Base-by-base conservation (phyloP, 169 alveolate genomes). In the Sarcocystis neurona region DNA sequence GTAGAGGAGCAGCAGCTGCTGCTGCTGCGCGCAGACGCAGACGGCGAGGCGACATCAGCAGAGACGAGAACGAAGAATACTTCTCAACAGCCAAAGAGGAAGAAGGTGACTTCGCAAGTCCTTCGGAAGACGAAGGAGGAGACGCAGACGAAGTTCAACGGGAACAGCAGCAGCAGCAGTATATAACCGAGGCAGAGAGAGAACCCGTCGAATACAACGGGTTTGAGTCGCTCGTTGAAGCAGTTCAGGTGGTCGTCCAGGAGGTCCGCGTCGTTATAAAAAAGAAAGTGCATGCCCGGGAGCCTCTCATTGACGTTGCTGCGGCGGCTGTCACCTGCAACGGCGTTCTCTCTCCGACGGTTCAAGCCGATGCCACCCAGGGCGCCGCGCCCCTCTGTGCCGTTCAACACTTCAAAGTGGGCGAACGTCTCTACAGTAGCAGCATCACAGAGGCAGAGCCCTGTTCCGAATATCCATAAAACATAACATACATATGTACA, bases 171-270 rank as follows among this genome's bases (percentile, higher is more conserved):
- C n/a, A n/a, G n/a, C n/a, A n/a, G n/a, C n/a, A 72, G 41, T 10
- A 39, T 34, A 72, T 72, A 23, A 23, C 41, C 3, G 82, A 72
- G 27, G 82, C 82, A n/a, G 82, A 72, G 56, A 15, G 82, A 30
- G 82, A 72, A 39, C 82, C 82, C 41, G 82, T 72, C 56, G 82
- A 72, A 39, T 72, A 48, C 56, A 72, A 39, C 23, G 82, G 82
- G 4, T 43, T 72, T 30, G 82, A 72, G 56, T 37, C 41, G 20
- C 15, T 72, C 53, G 46, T 56, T 23, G 82, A 72, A 39, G 82
- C 56, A 4, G 82, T 72, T 1, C 82, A 72, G 20, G 56, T 39
- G 53, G 82, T 72, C 4, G 82, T 72, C 82, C 56, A 72, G 53
- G 34, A 53, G 34, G 82, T 56, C 39, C 15, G 46, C 34, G 20